Evolutionary conservation across 768 basidiomycete species (phyloP), one percentile per base, ranked within the genome.

Genomic region (Fistulinella prunicolor): DNA sequence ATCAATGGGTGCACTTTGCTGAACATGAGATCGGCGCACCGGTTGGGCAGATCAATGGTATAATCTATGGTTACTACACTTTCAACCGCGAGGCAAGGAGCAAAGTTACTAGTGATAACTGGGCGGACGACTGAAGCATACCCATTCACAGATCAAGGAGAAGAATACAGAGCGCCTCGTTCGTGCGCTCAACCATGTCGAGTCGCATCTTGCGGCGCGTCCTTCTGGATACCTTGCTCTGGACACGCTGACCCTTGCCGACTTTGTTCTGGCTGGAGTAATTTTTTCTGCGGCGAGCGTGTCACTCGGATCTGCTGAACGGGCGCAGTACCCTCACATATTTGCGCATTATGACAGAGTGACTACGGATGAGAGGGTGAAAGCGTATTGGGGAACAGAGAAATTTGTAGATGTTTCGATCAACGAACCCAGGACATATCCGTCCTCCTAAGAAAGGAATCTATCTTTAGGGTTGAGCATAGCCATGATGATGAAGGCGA

Each of bases 1-100:
- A 56, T 21, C 55, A 56, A 28, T 53, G 55, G 55, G n/a, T 44
- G 4, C 55, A 56, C 29, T 56, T 50, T 53, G 41, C 44, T 16
- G 51, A 56, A 26, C 35, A 38, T 16, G 54, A 53, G 28, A 38
- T 56, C 14, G 22, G 17, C 14, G 4, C 34, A 9, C 47, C 47
- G 14, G 13, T 22, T 2, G n/a, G 17, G 0, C 9, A 6, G 21
- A 26, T 39, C 21, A 14, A 7, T 3, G 37, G 21, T 14, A n/a
- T 36, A 9, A 24, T 49, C 38, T 43, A 38, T 16, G 29, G 38
- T 16, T 48, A 36, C 34, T 32, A 32, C 30, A 32, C 48, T 8
- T 44, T 49, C 42, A 26, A n/a, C 6, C 36, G 5, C 22, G 42
- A 44, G 48, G 49, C 40, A 35, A 44, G 32, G 6, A 13, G 16